These are phyloP conservation scores for Corniculantispora saksenae DNA, from an alignment of 2,329 filamentous ascomycete species.

Conservation along the genomic window DNA sequence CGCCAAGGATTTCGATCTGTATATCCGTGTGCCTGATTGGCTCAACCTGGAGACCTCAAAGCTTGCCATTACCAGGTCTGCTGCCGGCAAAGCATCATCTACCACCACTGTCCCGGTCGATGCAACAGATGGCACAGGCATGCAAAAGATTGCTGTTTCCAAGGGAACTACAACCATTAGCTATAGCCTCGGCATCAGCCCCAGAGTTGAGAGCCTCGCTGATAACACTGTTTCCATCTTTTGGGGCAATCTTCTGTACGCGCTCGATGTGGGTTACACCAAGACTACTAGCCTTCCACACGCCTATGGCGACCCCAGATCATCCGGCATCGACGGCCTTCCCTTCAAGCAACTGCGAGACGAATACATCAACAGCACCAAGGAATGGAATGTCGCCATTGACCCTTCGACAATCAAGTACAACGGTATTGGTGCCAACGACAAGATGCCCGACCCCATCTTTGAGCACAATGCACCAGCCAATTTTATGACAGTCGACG, in stretches of 20 bases:
- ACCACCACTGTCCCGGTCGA: background rate
- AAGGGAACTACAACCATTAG: slow-evolving; percentile 24
- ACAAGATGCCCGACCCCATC: slow-evolving; percentile 31
- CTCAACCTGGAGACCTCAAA: slow-evolving; percentile 11
- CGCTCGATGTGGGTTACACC: slow-evolving; percentile 37
- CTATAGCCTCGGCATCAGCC: slow-evolving; percentile 22
- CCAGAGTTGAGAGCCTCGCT: slow-evolving; percentile 27
- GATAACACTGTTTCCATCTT: slow-evolving; percentile 44
- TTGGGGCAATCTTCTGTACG: slow-evolving; percentile 45
- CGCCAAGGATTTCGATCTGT: slow-evolving; percentile 29
- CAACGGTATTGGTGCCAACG: slow-evolving; percentile 23
- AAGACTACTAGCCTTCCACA: slow-evolving; percentile 28
- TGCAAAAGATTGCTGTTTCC: slow-evolving; percentile 25
- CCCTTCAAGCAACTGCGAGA: slow-evolving; percentile 30
- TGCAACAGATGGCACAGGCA: slow-evolving; percentile 23
- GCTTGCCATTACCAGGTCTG: slow-evolving; percentile 22
- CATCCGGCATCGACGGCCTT: slow-evolving; percentile 22
- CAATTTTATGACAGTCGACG: slow-evolving; percentile 37
- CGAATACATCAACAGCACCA: slow-evolving; percentile 36
- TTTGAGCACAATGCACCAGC: slow-evolving; percentile 34
- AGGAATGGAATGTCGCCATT: slow-evolving; percentile 32
- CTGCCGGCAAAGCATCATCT: background rate
- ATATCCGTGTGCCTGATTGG: slow-evolving; percentile 33
- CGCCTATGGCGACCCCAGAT: slow-evolving; percentile 22
- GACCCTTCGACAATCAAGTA: slow-evolving; percentile 30